phyloP scores from a whole-genome alignment of 176 grass and related monocot species.

The Bothriochloa decipiens region DNA sequence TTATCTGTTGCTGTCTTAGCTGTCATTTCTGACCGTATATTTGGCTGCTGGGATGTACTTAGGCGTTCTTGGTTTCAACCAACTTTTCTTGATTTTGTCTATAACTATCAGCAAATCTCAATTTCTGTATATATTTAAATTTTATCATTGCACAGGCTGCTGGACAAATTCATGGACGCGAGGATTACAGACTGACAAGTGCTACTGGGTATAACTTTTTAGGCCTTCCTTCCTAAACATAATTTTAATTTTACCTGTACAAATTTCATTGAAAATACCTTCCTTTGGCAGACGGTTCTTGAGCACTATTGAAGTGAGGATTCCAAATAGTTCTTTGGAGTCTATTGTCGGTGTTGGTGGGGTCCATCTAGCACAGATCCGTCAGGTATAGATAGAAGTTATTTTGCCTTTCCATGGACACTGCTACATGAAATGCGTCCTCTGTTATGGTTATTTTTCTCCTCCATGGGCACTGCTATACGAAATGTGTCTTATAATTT shows the following conservation, averaged over 20 bases:
- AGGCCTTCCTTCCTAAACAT: conserved; percentile 7
- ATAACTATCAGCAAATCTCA: not conserved
- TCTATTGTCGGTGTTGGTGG: conserved; percentile 66
- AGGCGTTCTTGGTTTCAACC: conserved; percentile 14
- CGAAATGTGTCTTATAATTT: not conserved
- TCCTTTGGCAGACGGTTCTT: conserved; percentile 56
- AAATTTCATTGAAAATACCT: conserved; percentile 16
- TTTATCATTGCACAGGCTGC: conserved; percentile 58
- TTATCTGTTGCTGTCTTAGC: not conserved
- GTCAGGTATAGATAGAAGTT: conserved; percentile 64
- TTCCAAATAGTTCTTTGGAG: conserved; percentile 63
- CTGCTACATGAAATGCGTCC: conserved; percentile 2
- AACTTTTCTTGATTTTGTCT: conserved; percentile 31
- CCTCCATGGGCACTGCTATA: conserved; percentile 11
- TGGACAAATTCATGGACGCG: conserved; percentile 54
- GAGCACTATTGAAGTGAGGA: conserved; percentile 61
- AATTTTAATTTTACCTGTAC: not conserved
- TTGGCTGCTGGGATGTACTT: conserved; percentile 20
- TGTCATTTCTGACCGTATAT: conserved; percentile 22
- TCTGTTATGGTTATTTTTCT: conserved; percentile 23
- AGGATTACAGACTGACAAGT: conserved; percentile 47
- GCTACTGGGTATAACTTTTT: conserved; percentile 53
- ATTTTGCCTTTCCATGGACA: conserved; percentile 2
- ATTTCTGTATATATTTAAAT: conserved; percentile 36
- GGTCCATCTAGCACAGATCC: conserved; percentile 69